Evolutionary conservation across 1,284 basidiomycete species (phyloP).

Genomic region (Malassezia dermatis): DNA sequence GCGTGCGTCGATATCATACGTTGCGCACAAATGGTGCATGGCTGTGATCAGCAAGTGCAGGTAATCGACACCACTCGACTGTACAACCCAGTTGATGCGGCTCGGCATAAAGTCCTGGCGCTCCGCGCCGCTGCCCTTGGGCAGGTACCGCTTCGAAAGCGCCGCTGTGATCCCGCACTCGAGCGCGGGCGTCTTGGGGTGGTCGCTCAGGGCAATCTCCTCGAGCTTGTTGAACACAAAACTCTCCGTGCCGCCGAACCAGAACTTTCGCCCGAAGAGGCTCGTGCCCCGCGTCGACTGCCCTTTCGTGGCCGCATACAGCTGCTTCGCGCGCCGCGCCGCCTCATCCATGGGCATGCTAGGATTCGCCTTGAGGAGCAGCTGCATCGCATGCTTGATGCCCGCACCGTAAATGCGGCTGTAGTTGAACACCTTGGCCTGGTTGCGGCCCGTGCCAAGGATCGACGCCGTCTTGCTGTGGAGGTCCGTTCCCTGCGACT

Average conservation of each 20-base stretch:
- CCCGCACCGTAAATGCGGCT: constrained; percentile 97
- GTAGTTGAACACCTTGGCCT: constrained; percentile 99
- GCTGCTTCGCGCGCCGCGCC: constrained; percentile 66
- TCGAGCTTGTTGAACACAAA: constrained; percentile 99
- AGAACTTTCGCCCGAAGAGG: constrained; percentile 60
- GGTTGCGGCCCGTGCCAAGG: constrained; percentile 81
- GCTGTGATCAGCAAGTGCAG: constrained; percentile 88
- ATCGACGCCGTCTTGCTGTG: constrained; percentile 95
- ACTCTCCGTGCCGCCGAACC: constrained; percentile 93
- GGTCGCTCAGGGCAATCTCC: constrained; percentile 76
- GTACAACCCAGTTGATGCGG: constrained; percentile 98
- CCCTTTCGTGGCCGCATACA: constrained; percentile 91
- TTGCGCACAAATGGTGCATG: constrained; percentile 76
- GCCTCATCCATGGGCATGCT: constrained; percentile 69
- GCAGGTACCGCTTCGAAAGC: constrained; percentile 75
- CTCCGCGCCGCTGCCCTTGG: constrained; percentile 49
- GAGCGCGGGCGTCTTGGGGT: constrained; percentile 81
- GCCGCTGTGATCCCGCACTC: constrained; percentile 89
- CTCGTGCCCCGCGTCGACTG: constrained; percentile 44
- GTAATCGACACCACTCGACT: constrained; percentile 96
- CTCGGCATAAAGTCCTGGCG: constrained; percentile 86
- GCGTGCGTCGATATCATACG: constrained; percentile 75
- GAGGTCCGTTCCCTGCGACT: constrained; percentile 83
- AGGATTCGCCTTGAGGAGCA: constrained; percentile 77
- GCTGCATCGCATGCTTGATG: constrained; percentile 79